These are phyloP conservation scores for Amanita jacksonii DNA, from an alignment of 768 basidiomycete genomes.

Conservation along the genomic window DNA sequence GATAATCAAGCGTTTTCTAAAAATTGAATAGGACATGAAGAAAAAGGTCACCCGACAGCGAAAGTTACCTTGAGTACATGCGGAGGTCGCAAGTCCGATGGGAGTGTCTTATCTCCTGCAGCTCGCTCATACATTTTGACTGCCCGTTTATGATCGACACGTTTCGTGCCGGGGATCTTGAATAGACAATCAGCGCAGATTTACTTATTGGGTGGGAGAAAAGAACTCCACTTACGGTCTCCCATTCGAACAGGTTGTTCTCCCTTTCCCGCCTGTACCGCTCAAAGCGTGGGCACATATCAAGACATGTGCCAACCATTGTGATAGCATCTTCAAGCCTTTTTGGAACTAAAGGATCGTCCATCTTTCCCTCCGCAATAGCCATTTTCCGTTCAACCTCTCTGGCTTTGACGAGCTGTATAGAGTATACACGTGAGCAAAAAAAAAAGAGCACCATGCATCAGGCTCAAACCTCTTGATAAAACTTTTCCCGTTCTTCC, in stretches of 20 bases:
- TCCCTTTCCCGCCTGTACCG: conserved; percentile 84
- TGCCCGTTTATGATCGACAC: conserved; percentile 77
- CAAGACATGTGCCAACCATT: conserved; percentile 85
- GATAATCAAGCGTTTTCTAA: conserved; percentile 84
- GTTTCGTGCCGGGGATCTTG: conserved; percentile 73
- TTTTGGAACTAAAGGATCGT: conserved; percentile 72
- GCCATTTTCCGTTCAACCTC: conserved; percentile 63
- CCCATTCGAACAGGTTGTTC: conserved; percentile 80
- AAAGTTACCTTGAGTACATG: conserved; percentile 68
- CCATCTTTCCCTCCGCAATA: conserved; percentile 80
- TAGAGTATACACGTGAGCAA: conserved; percentile 10
- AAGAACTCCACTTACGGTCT: conserved; percentile 57
- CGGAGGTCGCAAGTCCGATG: conserved; percentile 89
- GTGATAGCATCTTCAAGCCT: conserved; percentile 84
- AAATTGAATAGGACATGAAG: conserved; percentile 7
- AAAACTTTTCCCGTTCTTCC: conserved; percentile 63
- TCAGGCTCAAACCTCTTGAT: conserved; percentile 51
- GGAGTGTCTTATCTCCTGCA: conserved; percentile 84
- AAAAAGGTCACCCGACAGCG: no score
- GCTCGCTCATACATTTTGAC: conserved; percentile 96
- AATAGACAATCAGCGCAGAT: conserved; percentile 29
- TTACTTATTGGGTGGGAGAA: conserved; percentile 16
- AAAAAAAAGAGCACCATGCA: no score
- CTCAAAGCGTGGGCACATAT: conserved; percentile 95
- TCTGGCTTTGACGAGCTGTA: conserved; percentile 62